Base-by-base conservation (phyloP, 768 basidiomycete species). In the Grammothele lineata region DNA sequence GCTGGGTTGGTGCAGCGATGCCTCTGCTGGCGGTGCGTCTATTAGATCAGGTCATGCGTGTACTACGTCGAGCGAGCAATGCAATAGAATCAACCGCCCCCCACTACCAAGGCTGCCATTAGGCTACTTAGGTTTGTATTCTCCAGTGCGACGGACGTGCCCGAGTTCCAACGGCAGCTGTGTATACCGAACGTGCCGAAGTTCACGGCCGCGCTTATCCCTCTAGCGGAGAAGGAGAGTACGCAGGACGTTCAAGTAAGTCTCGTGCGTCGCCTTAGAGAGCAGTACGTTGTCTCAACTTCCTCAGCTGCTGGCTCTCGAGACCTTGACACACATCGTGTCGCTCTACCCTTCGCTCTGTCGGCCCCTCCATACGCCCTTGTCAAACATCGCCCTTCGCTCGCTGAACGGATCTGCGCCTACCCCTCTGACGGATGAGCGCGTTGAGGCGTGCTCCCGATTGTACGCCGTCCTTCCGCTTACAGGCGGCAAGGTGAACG, bases 141-240 rank as follows among this genome's bases (percentile, higher is more conserved):
- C 58, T 75, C 73, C 22, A 69, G 67, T 43, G 79, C 83, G 2
- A 66, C 67, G 19, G 77, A 80, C 60, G 69, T 78, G n/a, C 70
- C 81, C 24, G 90, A 92, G 63, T 92, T 90, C 63, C 87, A 91
- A 60, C 73, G 91, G 59, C 89, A 92, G 63, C 70, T 90, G 3
- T 77, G 77, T 27, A 70, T 73, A 4, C 89, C 91, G 2, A 81
- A 81, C 56, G 72, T 90, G 21, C 73, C 82, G 15, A 92, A 89
- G 66, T 81, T 85, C 62, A 80, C 80, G 22, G 55, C 69, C 34
- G 76, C 78, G 3, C 66, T 91, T 26, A 63, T 86, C 24, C 61
- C 68, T 3, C 61, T 88, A 19, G 74, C 72, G 5, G 81, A 85
- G 39, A 77, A 73, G 50, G 68, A 70, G 37, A 44, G 51, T 4